These are phyloP conservation scores for Chrysopogon serrulatus DNA, from an alignment of 176 grass and related monocot species.

Conservation along the genomic window DNA sequence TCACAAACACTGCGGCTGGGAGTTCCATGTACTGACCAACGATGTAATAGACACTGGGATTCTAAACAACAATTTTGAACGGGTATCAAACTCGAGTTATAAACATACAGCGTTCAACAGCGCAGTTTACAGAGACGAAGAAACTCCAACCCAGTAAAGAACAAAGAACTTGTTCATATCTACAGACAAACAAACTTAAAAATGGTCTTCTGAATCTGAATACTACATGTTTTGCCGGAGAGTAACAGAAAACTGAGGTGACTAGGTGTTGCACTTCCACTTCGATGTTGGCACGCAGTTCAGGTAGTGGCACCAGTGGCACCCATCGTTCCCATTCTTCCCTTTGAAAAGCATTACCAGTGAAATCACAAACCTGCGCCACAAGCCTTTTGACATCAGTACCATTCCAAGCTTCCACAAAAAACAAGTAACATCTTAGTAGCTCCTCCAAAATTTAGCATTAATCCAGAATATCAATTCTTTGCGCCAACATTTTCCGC, in stretches of 20 bases:
- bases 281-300: conserved; percentile 91
- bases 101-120: background rate
- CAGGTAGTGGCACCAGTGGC: conserved; percentile 96
- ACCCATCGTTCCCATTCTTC: conserved; percentile 82
- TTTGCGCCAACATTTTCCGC: background rate
- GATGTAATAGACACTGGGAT: background rate
- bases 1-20: background rate
- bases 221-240: conserved; percentile 1
- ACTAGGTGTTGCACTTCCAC: conserved; percentile 72
- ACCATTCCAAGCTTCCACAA: background rate
- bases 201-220: conserved; percentile 24
- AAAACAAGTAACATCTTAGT: background rate
- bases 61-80: background rate
- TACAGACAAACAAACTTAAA: conserved; percentile 48
- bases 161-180: conserved; percentile 38
- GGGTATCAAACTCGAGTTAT: background rate
- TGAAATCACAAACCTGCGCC: conserved; percentile 58
- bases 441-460: background rate
- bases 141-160: conserved; percentile 10
- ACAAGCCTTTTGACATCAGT: background rate
- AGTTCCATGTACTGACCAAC: accelerated
- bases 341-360: conserved; percentile 94
- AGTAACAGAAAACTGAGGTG: conserved; percentile 2
- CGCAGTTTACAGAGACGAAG: conserved; percentile 21
- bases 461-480: background rate